Base-by-base conservation (phyloP, 2,329 filamentous ascomycete genomes). In the Fonsecaea pedrosoi region DNA sequence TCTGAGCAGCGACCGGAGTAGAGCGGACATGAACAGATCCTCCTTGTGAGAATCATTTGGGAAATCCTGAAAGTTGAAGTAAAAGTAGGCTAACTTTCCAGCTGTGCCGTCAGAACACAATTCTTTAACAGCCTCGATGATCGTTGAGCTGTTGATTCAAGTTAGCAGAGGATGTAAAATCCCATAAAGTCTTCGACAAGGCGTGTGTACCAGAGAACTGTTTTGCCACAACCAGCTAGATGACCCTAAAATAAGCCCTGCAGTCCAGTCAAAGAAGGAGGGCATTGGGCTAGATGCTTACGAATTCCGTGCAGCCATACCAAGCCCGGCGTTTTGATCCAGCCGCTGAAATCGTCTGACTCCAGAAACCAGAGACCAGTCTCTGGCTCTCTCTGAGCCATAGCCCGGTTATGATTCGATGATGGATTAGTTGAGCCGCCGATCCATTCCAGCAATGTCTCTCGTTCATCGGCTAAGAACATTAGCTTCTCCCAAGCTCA, bases 11-110 rank as follows among this genome's bases (percentile, higher is more conserved):
- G 35, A 37, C 35, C 35, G 35, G 15, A 56, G 54, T 3, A 62
- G 45, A 18, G 45, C 64, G 34, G 48, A 34, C 37, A 62, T 58
- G 58, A 62, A 61, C 42, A 65, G 60, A 35, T 66, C 63, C 10
- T 42, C 61, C 34, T 62, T 53, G 21, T 48, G 54, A 1, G 57
- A 53, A 50, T 68, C 63, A 58, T 70, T 72, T 34, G 40, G 56
- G 2, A 40, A 35, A 57, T 70, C 69, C 18, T 63, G 64, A 63
- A 70, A 72, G 35, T 72, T 69, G 56, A 72, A 72, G 40, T 67
- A 72, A 55, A 72, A 72, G 48, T 69, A 66, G 37, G 3, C 35
- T 37, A 37, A 12, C 35, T 37, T 37, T 37, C 35, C 35, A 37
- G 35, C 35, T 12, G 35, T 37, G 35, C 35, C 65, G 58, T n/a